A percentile compares a stretch with the other conserved stretches of the same genome.
Conservation (phyloP, 306 rosid genomes). For the Nissolia schottii region DNA sequence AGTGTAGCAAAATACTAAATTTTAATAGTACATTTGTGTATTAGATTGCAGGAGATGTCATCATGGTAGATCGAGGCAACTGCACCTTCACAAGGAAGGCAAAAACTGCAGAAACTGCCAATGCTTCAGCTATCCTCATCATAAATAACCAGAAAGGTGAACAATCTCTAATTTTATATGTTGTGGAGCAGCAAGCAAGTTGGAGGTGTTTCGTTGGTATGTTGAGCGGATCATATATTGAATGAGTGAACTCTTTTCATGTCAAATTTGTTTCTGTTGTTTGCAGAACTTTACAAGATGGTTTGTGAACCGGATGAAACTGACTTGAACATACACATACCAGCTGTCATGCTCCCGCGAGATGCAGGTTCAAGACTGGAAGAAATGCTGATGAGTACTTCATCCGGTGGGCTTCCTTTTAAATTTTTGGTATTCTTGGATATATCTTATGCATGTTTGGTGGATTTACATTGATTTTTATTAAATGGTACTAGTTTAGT, state of each 20-base stretch:
- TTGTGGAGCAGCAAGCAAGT: neutral
- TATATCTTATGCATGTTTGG: neutral
- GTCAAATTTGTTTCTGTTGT: slow-evolving; percentile 20
- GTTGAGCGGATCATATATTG: slow-evolving; percentile 13
- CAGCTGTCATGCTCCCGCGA: slow-evolving; percentile 87
- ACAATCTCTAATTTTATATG: neutral
- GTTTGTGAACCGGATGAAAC: slow-evolving; percentile 85
- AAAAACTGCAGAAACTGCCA: slow-evolving; percentile 71
- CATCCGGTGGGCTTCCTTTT: slow-evolving; percentile 45
- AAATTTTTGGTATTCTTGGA: neutral
- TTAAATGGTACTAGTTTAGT: neutral
- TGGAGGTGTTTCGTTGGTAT: neutral
- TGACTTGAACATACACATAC: slow-evolving; percentile 74
- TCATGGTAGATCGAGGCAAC: slow-evolving; percentile 83
- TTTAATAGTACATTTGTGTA: slow-evolving; percentile 8
- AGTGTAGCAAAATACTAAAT: neutral
- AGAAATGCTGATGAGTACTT: slow-evolving; percentile 51
- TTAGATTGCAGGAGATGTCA: slow-evolving; percentile 82
- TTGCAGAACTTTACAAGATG: slow-evolving; percentile 96
- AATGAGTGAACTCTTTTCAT: neutral
- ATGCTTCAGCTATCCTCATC: slow-evolving; percentile 94
- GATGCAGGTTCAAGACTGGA: slow-evolving; percentile 86
- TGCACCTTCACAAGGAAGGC: slow-evolving; percentile 89
- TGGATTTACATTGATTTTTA: slow-evolving; percentile 1
- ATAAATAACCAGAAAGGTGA: slow-evolving; percentile 78